A percentile compares a stretch with the other conserved stretches of the same genome.
These are phyloP conservation scores for Microsporum ferrugineum DNA, from an alignment of 2,329 filamentous ascomycete genomes.

Conservation along the genomic window DNA sequence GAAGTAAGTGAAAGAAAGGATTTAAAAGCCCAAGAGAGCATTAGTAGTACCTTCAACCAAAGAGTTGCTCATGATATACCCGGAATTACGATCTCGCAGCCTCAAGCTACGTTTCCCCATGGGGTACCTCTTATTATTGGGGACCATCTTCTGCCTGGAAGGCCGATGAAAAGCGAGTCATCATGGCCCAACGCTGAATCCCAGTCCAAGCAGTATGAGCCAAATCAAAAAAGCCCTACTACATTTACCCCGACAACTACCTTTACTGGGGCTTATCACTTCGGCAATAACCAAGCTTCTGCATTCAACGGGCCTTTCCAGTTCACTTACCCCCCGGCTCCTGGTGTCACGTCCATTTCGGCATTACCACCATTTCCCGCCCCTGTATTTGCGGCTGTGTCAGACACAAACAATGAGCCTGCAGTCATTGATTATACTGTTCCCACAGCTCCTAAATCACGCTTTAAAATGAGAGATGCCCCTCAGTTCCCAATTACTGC, in stretches of 20 bases:
- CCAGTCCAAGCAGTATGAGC: not conserved
- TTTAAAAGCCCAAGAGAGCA: not conserved
- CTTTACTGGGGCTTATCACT: not conserved
- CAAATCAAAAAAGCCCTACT: not conserved
- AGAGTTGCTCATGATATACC: not conserved
- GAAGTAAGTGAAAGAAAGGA: not conserved
- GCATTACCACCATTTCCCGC: not conserved
- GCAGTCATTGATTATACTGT: not conserved
- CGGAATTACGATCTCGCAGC: not conserved
- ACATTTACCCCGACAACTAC: not conserved
- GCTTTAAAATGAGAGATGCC: constrained; percentile 8
- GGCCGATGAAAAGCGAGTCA: not conserved
- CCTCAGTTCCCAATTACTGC: constrained; percentile 12
- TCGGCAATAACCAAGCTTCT: not conserved
- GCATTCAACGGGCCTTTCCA: not conserved
- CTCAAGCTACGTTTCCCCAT: not conserved
- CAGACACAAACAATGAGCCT: not conserved
- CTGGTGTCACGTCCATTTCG: not conserved
- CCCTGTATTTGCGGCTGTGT: not conserved
- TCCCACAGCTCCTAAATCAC: not conserved
- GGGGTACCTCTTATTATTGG: constrained; percentile 11
- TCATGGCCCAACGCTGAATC: not conserved
- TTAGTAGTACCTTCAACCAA: too few species aligned
- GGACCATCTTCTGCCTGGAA: constrained; percentile 19
- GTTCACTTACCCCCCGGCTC: not conserved